Base-by-base conservation (phyloP, 352 stramenopile genomes). In the Phytophthora pluvialis region DNA sequence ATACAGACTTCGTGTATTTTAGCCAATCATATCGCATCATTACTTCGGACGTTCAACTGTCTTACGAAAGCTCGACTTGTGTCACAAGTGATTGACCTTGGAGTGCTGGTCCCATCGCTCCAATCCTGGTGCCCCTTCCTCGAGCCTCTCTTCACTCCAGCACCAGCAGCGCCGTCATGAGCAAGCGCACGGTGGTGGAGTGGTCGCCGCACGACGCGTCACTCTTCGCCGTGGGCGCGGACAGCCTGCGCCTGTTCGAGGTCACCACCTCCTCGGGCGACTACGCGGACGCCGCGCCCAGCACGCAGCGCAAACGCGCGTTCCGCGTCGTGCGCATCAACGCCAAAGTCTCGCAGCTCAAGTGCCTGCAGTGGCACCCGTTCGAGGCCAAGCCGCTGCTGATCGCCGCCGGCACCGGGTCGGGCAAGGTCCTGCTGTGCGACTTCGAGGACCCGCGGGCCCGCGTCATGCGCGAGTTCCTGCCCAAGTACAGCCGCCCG, bases 241-340 rank as follows among this genome's bases (percentile, higher is more conserved):
- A 96, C 68, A 93, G 88, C 57, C 62, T 96, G 62, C 87, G 84
- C 31, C 64, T 96, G n/a, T 96, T 91, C 43, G 86, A 96, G 72
- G 85, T 77, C 35, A 82, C 67, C 13, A 80, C 73, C 31, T 70
- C 42, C n/a, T 38, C 42, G 12, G 7, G 10, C 47, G 31, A 64
- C 28, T 54, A 57, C 49, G 29, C 46, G 10, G 39, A 65, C n/a
- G 29, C 29, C 3, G 44, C 53, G 5, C 5, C 38, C 5, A 66
- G 44, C 12, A 96, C 88, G 50, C 86, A 94, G 60, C 88, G 88
- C 64, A 94, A 94, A 76, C 83, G 87, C 26, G 80, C 82, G 18
- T 96, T 93, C 65, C 88, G 84, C 16, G 77, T 94, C 26, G 69
- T 94, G 56, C 88, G 92, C 50, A 92, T 94, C 62, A 87, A 90